Conservation (phyloP, 768 basidiomycete genomes). For the Phaeotremella fagi region DNA sequence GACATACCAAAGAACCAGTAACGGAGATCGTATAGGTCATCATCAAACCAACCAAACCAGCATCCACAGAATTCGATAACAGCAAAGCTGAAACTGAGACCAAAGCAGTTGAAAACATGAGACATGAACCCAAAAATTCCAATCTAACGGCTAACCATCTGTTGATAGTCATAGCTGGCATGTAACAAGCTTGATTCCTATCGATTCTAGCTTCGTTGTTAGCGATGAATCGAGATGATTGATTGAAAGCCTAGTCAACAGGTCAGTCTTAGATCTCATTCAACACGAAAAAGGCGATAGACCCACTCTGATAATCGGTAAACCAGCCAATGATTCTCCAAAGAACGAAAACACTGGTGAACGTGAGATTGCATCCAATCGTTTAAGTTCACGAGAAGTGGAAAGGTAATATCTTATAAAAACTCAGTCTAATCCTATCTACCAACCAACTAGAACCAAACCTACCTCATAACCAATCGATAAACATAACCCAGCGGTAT, state of each 20-base stretch:
- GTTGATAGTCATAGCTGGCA: conserved; percentile 57
- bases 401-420: conserved; percentile 60
- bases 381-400: conserved; percentile 48
- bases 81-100: conserved; percentile 67
- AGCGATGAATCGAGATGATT: conserved; percentile 44
- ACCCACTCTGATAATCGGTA: conserved; percentile 38
- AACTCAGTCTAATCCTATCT: not conserved
- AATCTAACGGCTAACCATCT: conserved; percentile 75
- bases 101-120: conserved; percentile 67
- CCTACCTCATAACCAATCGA: conserved; percentile 69
- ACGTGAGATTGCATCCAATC: conserved; percentile 59
- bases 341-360: conserved; percentile 78
- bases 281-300: not conserved
- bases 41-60: conserved; percentile 80
- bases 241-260: conserved; percentile 39
- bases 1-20: conserved; percentile 69
- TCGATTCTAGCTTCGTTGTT: conserved; percentile 60
- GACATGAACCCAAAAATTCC: conserved; percentile 74
- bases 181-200: conserved; percentile 72
- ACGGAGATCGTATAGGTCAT: conserved; percentile 78
- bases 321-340: conserved; percentile 44
- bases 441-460: not conserved
- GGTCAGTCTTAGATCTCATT: conserved; percentile 9
- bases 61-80: conserved; percentile 68
- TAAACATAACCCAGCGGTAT: conserved; percentile 77